Conservation (phyloP, 2,329 filamentous ascomycete genomes). For the Fusarium virguliforme region DNA sequence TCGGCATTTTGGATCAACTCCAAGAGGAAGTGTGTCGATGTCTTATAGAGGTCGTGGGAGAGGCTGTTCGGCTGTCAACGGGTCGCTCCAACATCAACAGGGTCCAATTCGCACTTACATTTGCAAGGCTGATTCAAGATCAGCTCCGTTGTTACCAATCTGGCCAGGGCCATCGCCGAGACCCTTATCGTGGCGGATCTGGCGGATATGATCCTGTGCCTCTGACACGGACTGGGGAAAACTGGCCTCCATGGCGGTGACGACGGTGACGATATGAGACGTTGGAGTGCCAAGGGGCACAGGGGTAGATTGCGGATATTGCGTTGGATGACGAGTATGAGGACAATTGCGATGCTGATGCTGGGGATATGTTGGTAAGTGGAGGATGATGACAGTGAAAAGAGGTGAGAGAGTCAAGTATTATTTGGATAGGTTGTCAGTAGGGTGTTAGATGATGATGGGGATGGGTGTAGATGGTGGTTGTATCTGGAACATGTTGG, state of each 20-base stretch:
- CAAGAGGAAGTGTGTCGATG: slow-evolving; percentile 57
- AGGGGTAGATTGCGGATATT: background rate
- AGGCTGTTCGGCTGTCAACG: slow-evolving; percentile 25
- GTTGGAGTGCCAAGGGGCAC: background rate
- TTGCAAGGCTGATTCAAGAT: slow-evolving; percentile 23
- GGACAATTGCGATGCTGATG: too few relatives aligned
- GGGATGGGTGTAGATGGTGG: background rate
- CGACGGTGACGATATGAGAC: background rate
- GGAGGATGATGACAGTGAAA: background rate
- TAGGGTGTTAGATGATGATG: background rate
- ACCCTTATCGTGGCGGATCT: slow-evolving; percentile 17
- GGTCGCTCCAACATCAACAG: background rate
- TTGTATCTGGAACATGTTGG: too few relatives aligned
- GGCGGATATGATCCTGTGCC: slow-evolving; percentile 20
- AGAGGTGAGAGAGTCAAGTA: background rate
- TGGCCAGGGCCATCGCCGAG: slow-evolving; percentile 19
- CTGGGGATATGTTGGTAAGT: background rate
- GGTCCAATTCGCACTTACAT: slow-evolving; percentile 7
- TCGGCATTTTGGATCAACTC: slow-evolving; percentile 62
- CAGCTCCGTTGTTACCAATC: slow-evolving; percentile 22
- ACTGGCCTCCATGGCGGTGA: slow-evolving; percentile 3
- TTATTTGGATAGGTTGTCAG: background rate
- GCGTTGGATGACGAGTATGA: background rate
- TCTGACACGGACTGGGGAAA: slow-evolving; percentile 15
- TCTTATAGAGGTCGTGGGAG: slow-evolving; percentile 54